Evolutionary conservation across 805 yeast genomes (phyloP).

Genomic region (Ogataea degrootiae): DNA sequence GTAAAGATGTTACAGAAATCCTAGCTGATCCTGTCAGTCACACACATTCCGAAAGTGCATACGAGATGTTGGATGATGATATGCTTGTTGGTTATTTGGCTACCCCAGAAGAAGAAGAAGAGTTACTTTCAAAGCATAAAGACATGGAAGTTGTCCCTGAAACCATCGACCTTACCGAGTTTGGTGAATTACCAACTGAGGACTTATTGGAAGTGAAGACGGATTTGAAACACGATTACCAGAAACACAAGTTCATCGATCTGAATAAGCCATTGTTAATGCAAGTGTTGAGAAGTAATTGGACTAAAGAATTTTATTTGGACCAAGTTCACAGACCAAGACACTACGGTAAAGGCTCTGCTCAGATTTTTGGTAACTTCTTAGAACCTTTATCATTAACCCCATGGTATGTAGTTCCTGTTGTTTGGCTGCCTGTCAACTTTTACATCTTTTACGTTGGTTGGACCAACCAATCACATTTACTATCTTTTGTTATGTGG

Average conservation of each 20-base stretch:
- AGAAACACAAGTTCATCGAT: constrained; percentile 82
- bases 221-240: constrained; percentile 64
- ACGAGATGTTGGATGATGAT: constrained; percentile 83
- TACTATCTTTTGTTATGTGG: constrained; percentile 56
- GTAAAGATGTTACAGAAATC: constrained; percentile 62
- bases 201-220: constrained; percentile 74
- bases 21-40: constrained; percentile 70
- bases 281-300: constrained; percentile 74
- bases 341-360: constrained; percentile 96
- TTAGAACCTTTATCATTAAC: constrained; percentile 88
- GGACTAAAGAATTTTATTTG: constrained; percentile 83
- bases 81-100: constrained; percentile 83
- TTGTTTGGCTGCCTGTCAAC: constrained; percentile 82
- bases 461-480: constrained; percentile 41
- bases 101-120: constrained; percentile 69
- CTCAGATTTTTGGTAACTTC: constrained; percentile 91
- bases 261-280: constrained; percentile 72
- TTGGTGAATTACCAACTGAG: constrained; percentile 67
- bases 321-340: constrained; percentile 98
- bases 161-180: constrained; percentile 44
- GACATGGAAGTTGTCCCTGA: constrained; percentile 40
- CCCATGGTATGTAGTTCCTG: constrained; percentile 92
- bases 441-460: constrained; percentile 59
- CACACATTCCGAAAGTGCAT: constrained; percentile 80
- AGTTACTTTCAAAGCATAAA: constrained; percentile 53